A percentile compares a stretch with the other conserved stretches of the same genome.
These are phyloP conservation scores for Sisymbrium altissimum DNA, from an alignment of 345 rosid genomes.

Conservation along the genomic window DNA sequence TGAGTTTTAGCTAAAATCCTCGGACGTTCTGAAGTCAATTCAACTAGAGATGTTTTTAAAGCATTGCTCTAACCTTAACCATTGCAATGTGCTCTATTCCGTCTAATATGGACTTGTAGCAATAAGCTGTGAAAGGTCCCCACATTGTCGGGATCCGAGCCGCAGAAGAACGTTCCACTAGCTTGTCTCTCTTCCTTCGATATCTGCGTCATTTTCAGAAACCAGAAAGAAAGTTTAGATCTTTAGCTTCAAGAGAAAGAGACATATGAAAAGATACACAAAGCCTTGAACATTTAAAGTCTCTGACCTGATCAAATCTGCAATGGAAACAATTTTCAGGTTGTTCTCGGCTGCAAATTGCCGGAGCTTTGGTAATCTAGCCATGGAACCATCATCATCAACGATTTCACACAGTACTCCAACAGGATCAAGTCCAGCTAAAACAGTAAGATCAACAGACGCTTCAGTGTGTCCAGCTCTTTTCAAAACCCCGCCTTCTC, in stretches of 20 bases:
- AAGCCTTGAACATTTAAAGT: neutral
- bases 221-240: neutral
- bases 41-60: neutral
- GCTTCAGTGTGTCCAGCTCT: slow-evolving; percentile 97
- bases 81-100: slow-evolving; percentile 96
- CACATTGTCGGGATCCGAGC: slow-evolving; percentile 88
- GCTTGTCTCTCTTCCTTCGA: slow-evolving; percentile 75
- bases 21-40: neutral
- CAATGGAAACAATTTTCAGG: slow-evolving; percentile 65
- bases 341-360: slow-evolving; percentile 59
- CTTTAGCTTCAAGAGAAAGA: neutral
- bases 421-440: slow-evolving; percentile 80
- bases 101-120: slow-evolving; percentile 75
- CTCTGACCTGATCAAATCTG: slow-evolving; percentile 72
- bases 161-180: slow-evolving; percentile 71
- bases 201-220: slow-evolving; percentile 53
- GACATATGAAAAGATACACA: neutral
- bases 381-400: slow-evolving; percentile 95
- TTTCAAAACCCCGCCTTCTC: slow-evolving; percentile 89
- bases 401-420: slow-evolving; percentile 80
- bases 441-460: slow-evolving; percentile 76
- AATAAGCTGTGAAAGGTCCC: slow-evolving; percentile 85
- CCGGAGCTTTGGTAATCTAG: slow-evolving; percentile 72
- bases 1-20: neutral
- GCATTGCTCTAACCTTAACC: slow-evolving; percentile 78